phyloP scores from a whole-genome alignment of 2,329 filamentous ascomycete genomes.

The Arachnopeziza araneosa region DNA sequence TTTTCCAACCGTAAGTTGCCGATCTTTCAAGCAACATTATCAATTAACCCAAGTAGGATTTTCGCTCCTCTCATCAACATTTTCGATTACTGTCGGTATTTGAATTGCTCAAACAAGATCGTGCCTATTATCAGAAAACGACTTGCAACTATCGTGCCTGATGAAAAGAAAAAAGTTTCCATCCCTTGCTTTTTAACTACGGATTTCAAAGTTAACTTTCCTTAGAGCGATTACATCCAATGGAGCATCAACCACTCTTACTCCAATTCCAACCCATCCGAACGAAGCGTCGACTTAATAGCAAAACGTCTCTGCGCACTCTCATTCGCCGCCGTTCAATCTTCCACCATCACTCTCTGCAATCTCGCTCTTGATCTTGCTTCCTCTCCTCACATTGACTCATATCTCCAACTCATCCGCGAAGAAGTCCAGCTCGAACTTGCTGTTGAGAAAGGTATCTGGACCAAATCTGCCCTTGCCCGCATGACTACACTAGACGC shows the following conservation, averaged over 20 bases:
- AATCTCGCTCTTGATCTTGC: slow-evolving; percentile 37
- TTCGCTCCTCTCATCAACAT: slow-evolving; percentile 15
- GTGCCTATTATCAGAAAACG: slow-evolving; percentile 32
- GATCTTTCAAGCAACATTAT: slow-evolving; percentile 19
- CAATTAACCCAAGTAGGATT: slow-evolving; percentile 21
- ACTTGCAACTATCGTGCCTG: slow-evolving; percentile 16
- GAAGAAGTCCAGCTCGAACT: slow-evolving; percentile 34
- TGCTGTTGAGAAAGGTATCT: slow-evolving; percentile 26
- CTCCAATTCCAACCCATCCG: slow-evolving; percentile 33
- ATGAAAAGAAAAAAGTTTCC: slow-evolving; percentile 23
- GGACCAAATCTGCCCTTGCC: slow-evolving; percentile 36
- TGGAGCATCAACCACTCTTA: slow-evolving; percentile 36
- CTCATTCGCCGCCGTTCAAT: slow-evolving; percentile 30
- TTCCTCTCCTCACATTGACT: slow-evolving; percentile 32
- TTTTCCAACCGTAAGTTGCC: slow-evolving; percentile 30
- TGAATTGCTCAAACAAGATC: slow-evolving; percentile 28
- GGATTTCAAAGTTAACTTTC: slow-evolving; percentile 8
- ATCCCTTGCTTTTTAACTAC: background rate
- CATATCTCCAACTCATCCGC: slow-evolving; percentile 34
- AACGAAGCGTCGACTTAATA: slow-evolving; percentile 31
- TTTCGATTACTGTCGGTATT: slow-evolving; percentile 19
- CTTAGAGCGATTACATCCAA: slow-evolving; percentile 35
- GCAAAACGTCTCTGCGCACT: slow-evolving; percentile 20
- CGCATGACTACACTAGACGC: slow-evolving; percentile 38
- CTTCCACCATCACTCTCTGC: slow-evolving; percentile 35